A percentile compares a stretch with the other conserved stretches of the same genome.
phyloP scores from a whole-genome alignment of 2,329 filamentous ascomycete species.

The Claviceps pazoutovae region DNA sequence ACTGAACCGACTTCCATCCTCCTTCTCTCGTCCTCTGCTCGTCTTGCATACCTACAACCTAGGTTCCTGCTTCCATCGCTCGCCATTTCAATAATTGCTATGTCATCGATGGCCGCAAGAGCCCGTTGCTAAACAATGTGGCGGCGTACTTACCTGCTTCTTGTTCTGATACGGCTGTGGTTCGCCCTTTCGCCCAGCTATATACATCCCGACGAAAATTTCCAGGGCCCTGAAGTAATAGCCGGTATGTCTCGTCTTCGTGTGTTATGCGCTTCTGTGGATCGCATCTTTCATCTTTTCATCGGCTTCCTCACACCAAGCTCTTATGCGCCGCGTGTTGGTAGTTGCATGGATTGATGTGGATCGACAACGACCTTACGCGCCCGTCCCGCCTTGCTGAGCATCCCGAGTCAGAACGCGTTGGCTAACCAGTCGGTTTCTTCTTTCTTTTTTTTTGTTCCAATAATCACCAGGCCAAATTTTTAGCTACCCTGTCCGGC shows the following conservation, averaged over 20 bases:
- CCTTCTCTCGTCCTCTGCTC: not conserved
- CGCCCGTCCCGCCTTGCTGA: not conserved
- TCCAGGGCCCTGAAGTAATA: conserved; percentile 94
- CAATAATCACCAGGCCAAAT: conserved; percentile 53
- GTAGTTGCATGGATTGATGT: not conserved
- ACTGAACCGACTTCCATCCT: not conserved
- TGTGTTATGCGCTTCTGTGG: not conserved
- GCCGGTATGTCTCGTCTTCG: conserved; percentile 51
- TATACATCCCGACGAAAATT: conserved; percentile 96
- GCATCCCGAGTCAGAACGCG: not conserved
- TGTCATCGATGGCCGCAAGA: conserved; percentile 7
- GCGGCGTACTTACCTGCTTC: conserved; percentile 74
- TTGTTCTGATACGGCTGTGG: conserved; percentile 80
- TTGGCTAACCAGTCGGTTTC: not conserved
- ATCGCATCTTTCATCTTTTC: not conserved
- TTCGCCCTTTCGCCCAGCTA: conserved; percentile 92
- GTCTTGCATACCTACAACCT: conserved; percentile 11
- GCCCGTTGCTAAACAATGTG: conserved; percentile 47
- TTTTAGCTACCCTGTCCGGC: conserved; percentile 77
- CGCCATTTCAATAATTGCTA: conserved; percentile 15
- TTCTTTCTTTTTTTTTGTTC: not conserved
- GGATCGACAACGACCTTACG: not conserved
- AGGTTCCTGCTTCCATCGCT: not conserved
- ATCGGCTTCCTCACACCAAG: not conserved
- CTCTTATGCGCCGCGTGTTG: not conserved